A percentile compares a stretch with the other conserved stretches of the same genome.
Evolutionary conservation across 805 yeast genomes (phyloP).

Genomic region (Millerozyma miso): DNA sequence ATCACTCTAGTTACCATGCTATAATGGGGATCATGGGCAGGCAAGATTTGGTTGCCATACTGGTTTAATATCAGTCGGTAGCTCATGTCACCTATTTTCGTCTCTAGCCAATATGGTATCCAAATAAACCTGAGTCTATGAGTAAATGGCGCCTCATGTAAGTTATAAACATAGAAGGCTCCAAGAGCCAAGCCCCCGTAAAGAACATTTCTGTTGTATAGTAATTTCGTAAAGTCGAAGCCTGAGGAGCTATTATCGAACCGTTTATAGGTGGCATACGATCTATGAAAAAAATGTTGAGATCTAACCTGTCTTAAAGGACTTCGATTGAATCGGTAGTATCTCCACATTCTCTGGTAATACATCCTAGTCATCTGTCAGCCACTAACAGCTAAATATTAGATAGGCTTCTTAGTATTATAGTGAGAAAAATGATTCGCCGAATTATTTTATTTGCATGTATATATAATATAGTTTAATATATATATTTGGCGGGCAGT

Average conservation of each 20-base stretch:
- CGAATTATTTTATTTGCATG: background rate
- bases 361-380: too few relatives aligned
- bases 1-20: slow-evolving; percentile 57
- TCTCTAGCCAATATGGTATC: slow-evolving; percentile 63
- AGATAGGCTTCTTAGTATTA: too few relatives aligned
- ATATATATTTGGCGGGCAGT: background rate
- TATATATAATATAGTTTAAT: too few relatives aligned
- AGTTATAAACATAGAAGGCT: slow-evolving; percentile 32
- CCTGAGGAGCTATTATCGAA: slow-evolving; percentile 20
- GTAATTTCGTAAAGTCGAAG: slow-evolving; percentile 9
- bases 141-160: slow-evolving; percentile 80
- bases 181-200: slow-evolving; percentile 21
- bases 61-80: slow-evolving; percentile 59
- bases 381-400: too few relatives aligned
- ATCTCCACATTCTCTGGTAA: background rate
- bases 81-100: slow-evolving; percentile 55
- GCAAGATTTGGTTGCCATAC: slow-evolving; percentile 50
- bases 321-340: background rate
- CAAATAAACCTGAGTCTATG: slow-evolving; percentile 68
- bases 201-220: slow-evolving; percentile 29
- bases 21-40: slow-evolving; percentile 59
- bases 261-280: slow-evolving; percentile 36
- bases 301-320: slow-evolving; percentile 5
- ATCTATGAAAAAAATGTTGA: slow-evolving; percentile 2
- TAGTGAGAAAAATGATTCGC: background rate